Evolutionary conservation across 2,329 filamentous ascomycete species (phyloP).

Genomic region (Pseudocercospora pini-densiflorae): DNA sequence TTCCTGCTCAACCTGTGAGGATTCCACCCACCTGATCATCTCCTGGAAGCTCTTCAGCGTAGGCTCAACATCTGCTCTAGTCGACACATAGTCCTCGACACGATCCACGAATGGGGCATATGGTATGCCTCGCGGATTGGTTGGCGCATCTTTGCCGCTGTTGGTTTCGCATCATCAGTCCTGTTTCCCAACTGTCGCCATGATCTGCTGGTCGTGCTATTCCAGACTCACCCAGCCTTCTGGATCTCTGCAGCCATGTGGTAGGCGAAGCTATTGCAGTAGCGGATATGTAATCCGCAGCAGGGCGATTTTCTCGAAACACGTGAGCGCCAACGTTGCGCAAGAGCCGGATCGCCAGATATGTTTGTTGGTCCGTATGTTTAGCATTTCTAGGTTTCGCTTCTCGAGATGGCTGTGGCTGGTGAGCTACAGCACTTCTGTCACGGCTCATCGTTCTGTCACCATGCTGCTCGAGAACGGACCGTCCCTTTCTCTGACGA

Average conservation of each 20-base stretch:
- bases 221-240: conserved; percentile 19
- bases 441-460: background rate
- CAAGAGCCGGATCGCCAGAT: background rate
- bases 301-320: background rate
- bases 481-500: background rate
- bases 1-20: background rate
- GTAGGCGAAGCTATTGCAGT: conserved; percentile 2
- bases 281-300: conserved; percentile 1
- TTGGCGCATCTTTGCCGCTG: conserved; percentile 52
- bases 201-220: conserved; percentile 2
- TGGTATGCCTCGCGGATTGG: conserved; percentile 83
- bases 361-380: background rate
- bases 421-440: background rate
- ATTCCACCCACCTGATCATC: conserved; percentile 77
- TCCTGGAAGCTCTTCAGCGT: conserved; percentile 86
- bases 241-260: conserved; percentile 12
- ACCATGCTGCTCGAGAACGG: background rate
- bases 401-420: background rate
- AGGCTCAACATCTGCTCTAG: conserved; percentile 76
- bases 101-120: conserved; percentile 84
- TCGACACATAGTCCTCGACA: conserved; percentile 84
- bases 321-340: background rate
- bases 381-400: background rate
- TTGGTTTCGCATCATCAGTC: background rate
- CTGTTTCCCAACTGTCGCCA: background rate